phyloP scores from a whole-genome alignment of 1,284 basidiomycete genomes.

The Rhodotorula sp. region DNA sequence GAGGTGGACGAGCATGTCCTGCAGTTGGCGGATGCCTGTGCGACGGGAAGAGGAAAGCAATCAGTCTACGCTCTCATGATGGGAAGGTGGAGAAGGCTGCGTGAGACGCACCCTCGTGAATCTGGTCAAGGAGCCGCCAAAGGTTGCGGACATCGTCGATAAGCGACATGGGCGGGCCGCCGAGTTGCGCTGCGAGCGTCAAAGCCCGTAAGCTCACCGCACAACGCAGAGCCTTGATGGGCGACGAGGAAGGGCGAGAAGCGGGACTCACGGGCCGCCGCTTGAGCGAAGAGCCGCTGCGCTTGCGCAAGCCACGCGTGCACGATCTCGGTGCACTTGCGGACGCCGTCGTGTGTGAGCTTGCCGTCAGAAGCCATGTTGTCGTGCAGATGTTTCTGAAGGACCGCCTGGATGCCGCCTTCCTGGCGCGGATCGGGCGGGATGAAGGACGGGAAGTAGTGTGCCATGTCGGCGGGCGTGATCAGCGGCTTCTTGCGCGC shows the following conservation, averaged over 20 bases:
- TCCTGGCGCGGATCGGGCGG: background rate
- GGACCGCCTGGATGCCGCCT: background rate
- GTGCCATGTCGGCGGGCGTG: slow-evolving; percentile 8
- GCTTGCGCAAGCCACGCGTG: slow-evolving; percentile 13
- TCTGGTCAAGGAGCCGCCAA: slow-evolving; percentile 27
- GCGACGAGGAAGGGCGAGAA: background rate
- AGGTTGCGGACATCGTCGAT: slow-evolving; percentile 2
- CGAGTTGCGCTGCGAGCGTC: background rate
- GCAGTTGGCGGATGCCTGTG: slow-evolving; percentile 15
- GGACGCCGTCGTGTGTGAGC: slow-evolving; percentile 13
- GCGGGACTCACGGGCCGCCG: slow-evolving; percentile 8
- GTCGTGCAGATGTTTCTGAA: background rate
- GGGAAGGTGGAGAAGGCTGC: too few species aligned
- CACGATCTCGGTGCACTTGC: background rate
- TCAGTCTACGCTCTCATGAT: too few species aligned
- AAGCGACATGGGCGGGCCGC: background rate
- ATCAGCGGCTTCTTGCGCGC: slow-evolving; percentile 22
- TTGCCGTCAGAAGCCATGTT: background rate
- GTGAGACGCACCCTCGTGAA: slow-evolving; percentile 12
- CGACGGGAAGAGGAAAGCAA: too few species aligned
- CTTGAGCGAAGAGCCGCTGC: slow-evolving; percentile 5
- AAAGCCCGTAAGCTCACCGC: background rate
- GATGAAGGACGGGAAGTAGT: slow-evolving; percentile 5
- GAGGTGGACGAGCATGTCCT: slow-evolving; percentile 30
- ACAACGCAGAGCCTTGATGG: background rate